Percentiles rank a stretch among this genome's conserved stretches.
phyloP scores from a whole-genome alignment of 805 yeast species.

The Saccharomycopsis olivae region DNA sequence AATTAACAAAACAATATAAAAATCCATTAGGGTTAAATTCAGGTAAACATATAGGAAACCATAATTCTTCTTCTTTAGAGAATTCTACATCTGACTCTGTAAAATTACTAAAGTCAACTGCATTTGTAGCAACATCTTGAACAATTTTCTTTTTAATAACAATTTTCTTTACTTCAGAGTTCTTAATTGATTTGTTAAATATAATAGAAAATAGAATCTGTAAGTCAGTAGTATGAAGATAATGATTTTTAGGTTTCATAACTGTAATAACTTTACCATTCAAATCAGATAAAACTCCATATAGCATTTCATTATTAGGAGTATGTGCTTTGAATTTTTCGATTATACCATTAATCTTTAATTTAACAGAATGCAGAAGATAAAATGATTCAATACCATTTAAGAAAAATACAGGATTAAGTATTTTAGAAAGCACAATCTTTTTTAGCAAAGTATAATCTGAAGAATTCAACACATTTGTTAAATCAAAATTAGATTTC shows the following conservation, averaged over 20 bases:
- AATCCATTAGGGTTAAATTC: constrained; percentile 85
- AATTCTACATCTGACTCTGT: constrained; percentile 14
- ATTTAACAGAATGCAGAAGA: constrained; percentile 47
- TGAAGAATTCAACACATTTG: constrained; percentile 45
- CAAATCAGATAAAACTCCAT: constrained; percentile 61
- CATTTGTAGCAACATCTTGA: constrained; percentile 1
- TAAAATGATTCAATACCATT: constrained; percentile 59
- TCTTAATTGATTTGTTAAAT: constrained; percentile 25
- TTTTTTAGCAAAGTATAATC: constrained; percentile 21
- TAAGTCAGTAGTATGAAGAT: constrained; percentile 72
- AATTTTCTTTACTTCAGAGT: constrained; percentile 4
- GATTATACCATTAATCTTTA: constrained; percentile 45
- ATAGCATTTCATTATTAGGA: constrained; percentile 33
- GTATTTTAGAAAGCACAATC: constrained; percentile 29
- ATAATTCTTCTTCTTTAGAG: constrained; percentile 54
- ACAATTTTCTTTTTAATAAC: constrained; percentile 1
- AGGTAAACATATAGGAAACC: constrained; percentile 92
- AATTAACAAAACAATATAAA: constrained; percentile 67
- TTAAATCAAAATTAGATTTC: constrained; percentile 73
- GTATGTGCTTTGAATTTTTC: constrained; percentile 28
- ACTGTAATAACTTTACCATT: constrained; percentile 57
- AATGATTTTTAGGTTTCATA: constrained; percentile 67
- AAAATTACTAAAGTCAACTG: constrained; percentile 3
- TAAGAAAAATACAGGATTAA: constrained; percentile 49
- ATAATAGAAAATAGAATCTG: constrained; percentile 65